Evolutionary conservation across 257 asterid genomes (phyloP).

Genomic region (Solanum sparsipilum): DNA sequence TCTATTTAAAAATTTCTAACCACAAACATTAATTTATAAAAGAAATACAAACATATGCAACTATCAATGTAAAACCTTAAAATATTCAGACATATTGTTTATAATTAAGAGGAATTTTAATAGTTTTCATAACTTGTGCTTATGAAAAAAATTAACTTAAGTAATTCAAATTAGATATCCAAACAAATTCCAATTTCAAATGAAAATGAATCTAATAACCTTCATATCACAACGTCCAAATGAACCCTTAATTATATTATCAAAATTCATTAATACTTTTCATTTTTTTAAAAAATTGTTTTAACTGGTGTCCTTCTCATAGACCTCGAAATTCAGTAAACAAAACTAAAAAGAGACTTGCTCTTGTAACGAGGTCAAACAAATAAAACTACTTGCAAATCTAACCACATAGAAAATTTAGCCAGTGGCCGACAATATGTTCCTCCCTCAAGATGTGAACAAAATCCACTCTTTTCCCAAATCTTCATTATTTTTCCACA

Average conservation of each 20-base stretch:
- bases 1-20: neutral
- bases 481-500: neutral
- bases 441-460: slow-evolving; percentile 43
- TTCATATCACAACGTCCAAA: neutral
- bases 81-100: neutral
- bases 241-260: neutral
- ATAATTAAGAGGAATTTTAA: neutral
- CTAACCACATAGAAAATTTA: neutral
- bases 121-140: no score
- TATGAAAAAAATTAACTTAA: no score
- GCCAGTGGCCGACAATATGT: slow-evolving; percentile 56
- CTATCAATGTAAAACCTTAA: neutral
- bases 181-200: neutral
- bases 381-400: neutral
- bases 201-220: neutral
- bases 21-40: no score
- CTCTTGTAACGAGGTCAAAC: slow-evolving; percentile 37
- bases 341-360: neutral
- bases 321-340: neutral
- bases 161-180: neutral
- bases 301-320: neutral
- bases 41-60: neutral
- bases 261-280: neutral
- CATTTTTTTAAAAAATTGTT: neutral
- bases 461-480: slow-evolving; percentile 25